These are phyloP conservation scores for Penicillium decumbens DNA, from an alignment of 2,329 filamentous ascomycete species.

Conservation along the genomic window DNA sequence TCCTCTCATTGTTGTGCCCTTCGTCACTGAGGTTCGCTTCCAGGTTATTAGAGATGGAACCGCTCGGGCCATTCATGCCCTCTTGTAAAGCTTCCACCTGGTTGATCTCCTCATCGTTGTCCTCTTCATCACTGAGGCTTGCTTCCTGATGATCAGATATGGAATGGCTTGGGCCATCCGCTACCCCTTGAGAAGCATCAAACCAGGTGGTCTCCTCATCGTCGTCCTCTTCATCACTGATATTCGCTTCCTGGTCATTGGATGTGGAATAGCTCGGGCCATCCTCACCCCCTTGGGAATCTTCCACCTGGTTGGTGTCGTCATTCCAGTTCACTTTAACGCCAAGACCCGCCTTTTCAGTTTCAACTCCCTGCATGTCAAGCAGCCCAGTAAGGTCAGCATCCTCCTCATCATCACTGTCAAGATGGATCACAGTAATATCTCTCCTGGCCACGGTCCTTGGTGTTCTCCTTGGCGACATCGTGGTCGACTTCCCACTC, in stretches of 20 bases:
- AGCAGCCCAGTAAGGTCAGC: not conserved
- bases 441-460: conserved; percentile 1
- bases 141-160: not conserved
- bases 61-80: not conserved
- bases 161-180: not conserved
- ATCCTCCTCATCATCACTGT: conserved; percentile 3
- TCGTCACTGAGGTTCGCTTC: not conserved
- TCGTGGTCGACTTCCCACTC: not conserved
- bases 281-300: not conserved
- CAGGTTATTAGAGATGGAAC: too few species aligned
- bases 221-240: not conserved
- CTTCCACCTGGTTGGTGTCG: not conserved
- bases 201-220: not conserved
- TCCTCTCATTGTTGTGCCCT: not conserved
- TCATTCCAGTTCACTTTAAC: not conserved
- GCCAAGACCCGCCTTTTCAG: not conserved
- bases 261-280: not conserved
- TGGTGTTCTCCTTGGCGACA: not conserved
- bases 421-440: conserved; percentile 10
- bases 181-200: not conserved
- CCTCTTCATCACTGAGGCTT: not conserved
- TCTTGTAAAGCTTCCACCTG: not conserved
- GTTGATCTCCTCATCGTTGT: not conserved
- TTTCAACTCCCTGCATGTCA: not conserved
- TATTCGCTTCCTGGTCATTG: not conserved